Base-by-base conservation (phyloP, 2,329 filamentous ascomycete genomes). In the Verticillium alfalfae region DNA sequence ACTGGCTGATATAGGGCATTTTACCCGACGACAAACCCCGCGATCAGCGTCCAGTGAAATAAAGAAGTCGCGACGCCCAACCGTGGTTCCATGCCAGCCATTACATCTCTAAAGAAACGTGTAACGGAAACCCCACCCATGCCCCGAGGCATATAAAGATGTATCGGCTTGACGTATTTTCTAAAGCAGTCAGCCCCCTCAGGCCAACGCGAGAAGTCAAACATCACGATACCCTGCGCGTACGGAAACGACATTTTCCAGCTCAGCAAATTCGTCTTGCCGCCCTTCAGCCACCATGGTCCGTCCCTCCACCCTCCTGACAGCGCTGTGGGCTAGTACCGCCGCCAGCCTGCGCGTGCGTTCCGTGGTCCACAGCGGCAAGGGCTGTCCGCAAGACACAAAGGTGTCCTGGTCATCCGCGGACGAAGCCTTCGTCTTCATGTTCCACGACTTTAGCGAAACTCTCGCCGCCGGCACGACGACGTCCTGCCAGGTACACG, bases 371-470 rank as follows among this genome's bases (percentile, higher is more conserved):
- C 63, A 63, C 57, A 63, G 61, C 54, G 63, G 63, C 6, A 61
- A 59, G 3, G 63, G 41, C 8, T 64, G 61, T 45, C 52, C 56
- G 6, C 63, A 63, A 31, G 54, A 54, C 34, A 56, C 61, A 7
- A 63, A 45, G 34, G 36, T 64, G 36, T 63, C 61, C 8, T 63
- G 63, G 63, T 62, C 64, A 6, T 68, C 66, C 36, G 56, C 34
- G 18, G 60, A 67, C 26, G 63, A 62, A 34, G 65, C 64, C 26
- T 49, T 62, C 26, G 76, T 78, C 62, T 78, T 76, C 63, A 78
- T 77, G 60, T 68, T 78, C 62, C 72, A 76, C 0, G 77, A 72
- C 59, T 75, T 78, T 58, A 76, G 77, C 65, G 61, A 68, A 38
- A 68, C 72, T 36, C 66, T 75, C 64, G 70, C 74, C 62, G 71